Evolutionary conservation across 306 rosid genomes (phyloP).

Genomic region (Gleditsia sinensis): DNA sequence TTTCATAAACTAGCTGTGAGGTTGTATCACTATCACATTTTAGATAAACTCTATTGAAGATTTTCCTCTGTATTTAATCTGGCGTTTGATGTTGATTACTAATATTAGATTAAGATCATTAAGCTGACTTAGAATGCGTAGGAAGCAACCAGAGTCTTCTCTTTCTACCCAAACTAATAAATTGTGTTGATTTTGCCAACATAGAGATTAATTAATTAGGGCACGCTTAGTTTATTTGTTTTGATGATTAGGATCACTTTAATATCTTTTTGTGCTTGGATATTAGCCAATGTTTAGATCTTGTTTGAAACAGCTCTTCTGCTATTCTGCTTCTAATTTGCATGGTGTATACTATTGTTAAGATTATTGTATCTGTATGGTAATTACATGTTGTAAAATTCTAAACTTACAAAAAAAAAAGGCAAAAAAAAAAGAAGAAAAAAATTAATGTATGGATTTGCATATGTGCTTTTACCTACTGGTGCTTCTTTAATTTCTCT

Average conservation of each 20-base stretch:
- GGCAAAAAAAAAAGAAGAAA: neutral
- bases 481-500: neutral
- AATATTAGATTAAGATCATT: neutral
- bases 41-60: neutral
- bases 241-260: neutral
- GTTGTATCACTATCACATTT: neutral
- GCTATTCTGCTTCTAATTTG: neutral
- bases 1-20: constrained; percentile 4
- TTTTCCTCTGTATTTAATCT: neutral
- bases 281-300: neutral
- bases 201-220: neutral
- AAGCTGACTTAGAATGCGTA: neutral
- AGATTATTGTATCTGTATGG: neutral
- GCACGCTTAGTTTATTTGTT: neutral
- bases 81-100: constrained; percentile 11
- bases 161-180: neutral
- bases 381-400: neutral
- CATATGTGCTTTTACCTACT: neutral
- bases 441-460: neutral
- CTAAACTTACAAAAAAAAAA: neutral
- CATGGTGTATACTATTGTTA: neutral
- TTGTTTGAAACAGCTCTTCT: neutral
- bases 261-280: neutral
- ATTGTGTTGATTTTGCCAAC: neutral
- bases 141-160: neutral